A percentile compares a stretch with the other conserved stretches of the same genome.
These are phyloP conservation scores for Sapria himalayana DNA, from an alignment of 345 rosid genomes.

Conservation along the genomic window DNA sequence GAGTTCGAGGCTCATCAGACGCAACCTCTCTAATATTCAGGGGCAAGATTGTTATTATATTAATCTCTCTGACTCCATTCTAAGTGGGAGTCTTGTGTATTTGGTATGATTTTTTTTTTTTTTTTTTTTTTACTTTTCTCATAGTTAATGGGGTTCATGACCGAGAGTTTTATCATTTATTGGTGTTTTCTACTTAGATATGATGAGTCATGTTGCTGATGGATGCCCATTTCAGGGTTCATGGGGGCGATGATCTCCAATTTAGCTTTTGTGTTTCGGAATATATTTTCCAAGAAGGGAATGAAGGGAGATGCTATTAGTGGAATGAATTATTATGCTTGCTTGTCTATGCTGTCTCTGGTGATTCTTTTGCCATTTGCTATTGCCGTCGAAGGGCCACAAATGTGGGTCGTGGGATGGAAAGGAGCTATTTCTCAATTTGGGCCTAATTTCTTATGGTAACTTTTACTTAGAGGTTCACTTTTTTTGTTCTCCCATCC, in stretches of 20 bases:
- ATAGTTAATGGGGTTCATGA: background rate
- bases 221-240: constrained; percentile 31
- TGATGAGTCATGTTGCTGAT: constrained; percentile 6
- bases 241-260: constrained; percentile 99
- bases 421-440: constrained; percentile 45
- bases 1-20: too few relatives aligned
- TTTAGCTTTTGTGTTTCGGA: constrained; percentile 74
- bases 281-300: constrained; percentile 92
- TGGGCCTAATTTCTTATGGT: constrained; percentile 82
- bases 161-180: background rate
- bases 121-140: background rate
- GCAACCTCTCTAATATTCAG: too few relatives aligned
- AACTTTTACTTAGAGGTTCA: constrained; percentile 7
- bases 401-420: constrained; percentile 89
- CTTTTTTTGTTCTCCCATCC: background rate
- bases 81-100: too few relatives aligned
- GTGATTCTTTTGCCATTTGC: constrained; percentile 78
- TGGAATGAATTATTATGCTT: constrained; percentile 96
- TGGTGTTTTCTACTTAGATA: too few relatives aligned
- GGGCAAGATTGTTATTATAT: too few relatives aligned
- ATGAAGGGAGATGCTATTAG: constrained; percentile 87
- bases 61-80: too few relatives aligned
- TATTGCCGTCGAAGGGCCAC: constrained; percentile 87
- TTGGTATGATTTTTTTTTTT: background rate
- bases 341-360: constrained; percentile 66